Percentiles rank a stretch among this genome's conserved stretches.
Evolutionary conservation across 768 basidiomycete species (phyloP).

Genomic region (Rhodosporidiobolus sp.): DNA sequence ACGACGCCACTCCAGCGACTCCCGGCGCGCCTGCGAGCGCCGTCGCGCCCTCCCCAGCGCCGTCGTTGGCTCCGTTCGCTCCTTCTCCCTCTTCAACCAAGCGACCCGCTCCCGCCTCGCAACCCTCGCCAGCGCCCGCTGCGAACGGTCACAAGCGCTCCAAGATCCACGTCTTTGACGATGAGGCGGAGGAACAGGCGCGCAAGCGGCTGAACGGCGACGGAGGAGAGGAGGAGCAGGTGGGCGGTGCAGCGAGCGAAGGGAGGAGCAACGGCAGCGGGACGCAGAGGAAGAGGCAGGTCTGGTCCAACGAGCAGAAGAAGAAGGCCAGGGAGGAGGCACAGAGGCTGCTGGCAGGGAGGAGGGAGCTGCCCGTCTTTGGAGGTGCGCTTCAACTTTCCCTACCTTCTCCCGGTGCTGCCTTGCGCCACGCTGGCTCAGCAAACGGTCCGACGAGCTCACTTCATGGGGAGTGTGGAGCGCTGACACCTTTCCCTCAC

Average conservation of each 20-base stretch:
- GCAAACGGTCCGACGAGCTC: too few relatives aligned
- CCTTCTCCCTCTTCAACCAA: too few relatives aligned
- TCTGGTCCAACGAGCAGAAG: conserved; percentile 2
- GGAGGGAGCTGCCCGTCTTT: conserved; percentile 68
- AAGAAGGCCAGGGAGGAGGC: conserved; percentile 23
- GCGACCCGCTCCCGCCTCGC: too few relatives aligned
- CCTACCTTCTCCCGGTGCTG: neutral
- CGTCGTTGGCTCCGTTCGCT: too few relatives aligned
- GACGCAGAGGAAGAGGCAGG: neutral
- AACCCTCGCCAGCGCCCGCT: too few relatives aligned
- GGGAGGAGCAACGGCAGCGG: neutral
- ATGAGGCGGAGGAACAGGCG: conserved; percentile 10
- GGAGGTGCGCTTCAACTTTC: conserved; percentile 55
- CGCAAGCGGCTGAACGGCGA: neutral
- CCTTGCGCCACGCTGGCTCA: too few relatives aligned
- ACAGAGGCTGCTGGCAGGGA: conserved; percentile 8
- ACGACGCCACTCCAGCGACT: too few relatives aligned
- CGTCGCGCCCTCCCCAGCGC: neutral
- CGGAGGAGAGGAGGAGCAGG: neutral
- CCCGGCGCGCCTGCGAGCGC: too few relatives aligned
- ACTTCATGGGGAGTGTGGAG: neutral
- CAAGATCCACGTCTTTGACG: conserved; percentile 4
- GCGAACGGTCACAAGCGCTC: neutral
- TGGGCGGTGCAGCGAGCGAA: neutral
- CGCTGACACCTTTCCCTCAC: neutral